Evolutionary conservation across 352 stramenopile genomes (phyloP).

Genomic region (Pythium pyrilobum): DNA sequence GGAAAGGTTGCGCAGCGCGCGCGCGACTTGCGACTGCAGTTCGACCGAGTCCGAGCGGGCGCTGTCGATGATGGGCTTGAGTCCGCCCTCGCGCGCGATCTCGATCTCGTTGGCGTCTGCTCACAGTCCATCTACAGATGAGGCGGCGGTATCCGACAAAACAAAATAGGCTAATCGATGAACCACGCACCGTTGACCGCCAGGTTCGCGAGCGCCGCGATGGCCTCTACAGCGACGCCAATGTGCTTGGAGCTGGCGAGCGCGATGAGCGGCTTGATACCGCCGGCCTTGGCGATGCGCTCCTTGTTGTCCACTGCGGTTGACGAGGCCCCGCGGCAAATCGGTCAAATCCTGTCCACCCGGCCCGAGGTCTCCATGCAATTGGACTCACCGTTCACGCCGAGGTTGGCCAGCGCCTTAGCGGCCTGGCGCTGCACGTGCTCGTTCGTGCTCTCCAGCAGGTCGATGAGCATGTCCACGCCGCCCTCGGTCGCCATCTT

Average conservation of each 20-base stretch:
- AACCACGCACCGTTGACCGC: constrained; percentile 89
- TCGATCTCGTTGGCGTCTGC: constrained; percentile 90
- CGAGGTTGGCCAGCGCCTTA: constrained; percentile 92
- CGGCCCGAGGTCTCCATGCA: no score
- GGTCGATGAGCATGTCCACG: constrained; percentile 92
- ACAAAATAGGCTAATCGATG: no score
- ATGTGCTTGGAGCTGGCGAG: constrained; percentile 81
- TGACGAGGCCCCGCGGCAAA: no score
- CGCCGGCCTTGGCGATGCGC: constrained; percentile 86
- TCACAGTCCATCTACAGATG: background rate
- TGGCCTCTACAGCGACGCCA: constrained; percentile 85
- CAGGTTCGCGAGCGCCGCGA: constrained; percentile 93
- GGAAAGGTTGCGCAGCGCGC: constrained; percentile 91
- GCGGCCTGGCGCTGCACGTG: constrained; percentile 91
- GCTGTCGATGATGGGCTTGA: constrained; percentile 89
- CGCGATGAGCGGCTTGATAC: constrained; percentile 84
- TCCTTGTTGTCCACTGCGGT: constrained; percentile 90
- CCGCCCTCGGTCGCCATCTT: constrained; percentile 91
- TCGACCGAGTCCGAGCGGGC: constrained; percentile 76
- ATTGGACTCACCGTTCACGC: constrained; percentile 89
- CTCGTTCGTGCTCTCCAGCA: constrained; percentile 81
- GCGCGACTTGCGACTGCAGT: constrained; percentile 83
- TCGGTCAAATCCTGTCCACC: no score
- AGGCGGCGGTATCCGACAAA: no score
- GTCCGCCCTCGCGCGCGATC: constrained; percentile 83